Base-by-base conservation (phyloP, 805 yeast species). In the Sungouiozyma intestinalis region DNA sequence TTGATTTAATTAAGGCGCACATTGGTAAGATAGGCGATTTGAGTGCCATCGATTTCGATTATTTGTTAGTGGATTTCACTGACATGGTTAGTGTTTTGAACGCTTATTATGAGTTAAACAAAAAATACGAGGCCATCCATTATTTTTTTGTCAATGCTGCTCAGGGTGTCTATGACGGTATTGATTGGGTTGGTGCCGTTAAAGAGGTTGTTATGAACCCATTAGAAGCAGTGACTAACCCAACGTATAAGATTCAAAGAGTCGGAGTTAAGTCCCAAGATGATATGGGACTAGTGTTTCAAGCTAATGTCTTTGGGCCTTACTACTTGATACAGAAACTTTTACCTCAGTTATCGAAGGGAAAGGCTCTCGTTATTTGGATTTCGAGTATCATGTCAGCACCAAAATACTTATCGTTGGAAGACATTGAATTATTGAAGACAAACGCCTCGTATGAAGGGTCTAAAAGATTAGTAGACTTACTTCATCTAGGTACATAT, bases 251-350 rank as follows among this genome's bases (percentile, higher is more conserved):
- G 62, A 72, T 82, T 33, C 97, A 92, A 67, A 70, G 73, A 44
- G 71, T 76, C 15, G 96, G 97, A 3, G 79, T 80, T 19, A 77
- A 73, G 54, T 76, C 95, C 1, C 59, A 55, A 16, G 98, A 92
- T 62, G 87, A 76, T 0, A 52, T 90, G 68, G 97, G 97, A 1
- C 65, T 83, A 24, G 86, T 87, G 3, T 92, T 90, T 66, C 95
- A 92, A 63, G 94, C 92, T 4, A 92, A 92, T 57, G 95, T 90
- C n/a, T 85, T 92, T 64, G 95, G 95, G 0, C 97, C 97, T 2
- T 88, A 84, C 65, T 92, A 79, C 60, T 65, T 92, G 41, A 70
- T 88, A 41, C 84, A 82, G 50, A 78, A 74, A 48, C 63, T 90
- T 16, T 60, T 69, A 33, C 76, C 76, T 2, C 62, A 76, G 32